These are phyloP conservation scores for Lecanosticta acicola DNA, from an alignment of 2,329 filamentous ascomycete species.

Conservation along the genomic window DNA sequence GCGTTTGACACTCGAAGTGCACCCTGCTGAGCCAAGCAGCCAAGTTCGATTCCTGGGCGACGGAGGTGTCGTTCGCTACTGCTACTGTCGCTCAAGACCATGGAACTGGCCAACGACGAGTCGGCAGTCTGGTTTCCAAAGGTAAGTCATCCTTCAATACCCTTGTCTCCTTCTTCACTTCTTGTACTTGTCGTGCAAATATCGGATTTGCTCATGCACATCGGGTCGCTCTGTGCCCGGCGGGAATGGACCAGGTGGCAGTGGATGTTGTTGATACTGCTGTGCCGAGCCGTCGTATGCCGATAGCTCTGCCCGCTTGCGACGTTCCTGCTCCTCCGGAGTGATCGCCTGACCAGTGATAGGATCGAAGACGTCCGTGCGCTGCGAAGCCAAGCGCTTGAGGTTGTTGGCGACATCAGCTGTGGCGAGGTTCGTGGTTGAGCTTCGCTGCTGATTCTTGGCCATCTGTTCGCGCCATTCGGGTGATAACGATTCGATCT, in stretches of 20 bases:
- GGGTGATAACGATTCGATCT: conserved; percentile 89
- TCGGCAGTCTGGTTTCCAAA: too few relatives aligned
- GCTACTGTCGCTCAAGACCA: too few relatives aligned
- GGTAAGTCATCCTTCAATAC: too few relatives aligned
- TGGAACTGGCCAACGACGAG: too few relatives aligned
- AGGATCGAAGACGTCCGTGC: conserved; percentile 78
- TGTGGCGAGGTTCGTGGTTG: conserved; percentile 80
- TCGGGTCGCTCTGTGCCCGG: conserved; percentile 49
- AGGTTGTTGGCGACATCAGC: conserved; percentile 88
- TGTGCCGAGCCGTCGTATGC: conserved; percentile 58
- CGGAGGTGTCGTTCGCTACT: too few relatives aligned
- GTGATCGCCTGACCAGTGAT: conserved; percentile 63
- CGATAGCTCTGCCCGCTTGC: conserved; percentile 66
- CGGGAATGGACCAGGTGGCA: conserved; percentile 35
- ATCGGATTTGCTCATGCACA: conserved; percentile 33
- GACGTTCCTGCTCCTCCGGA: conserved; percentile 45
- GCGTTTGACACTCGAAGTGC: background rate
- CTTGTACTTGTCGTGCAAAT: conserved; percentile 29
- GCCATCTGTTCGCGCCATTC: conserved; percentile 94
- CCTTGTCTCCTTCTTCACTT: conserved; percentile 15
- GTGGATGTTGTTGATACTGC: conserved; percentile 52
- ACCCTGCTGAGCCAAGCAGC: too few relatives aligned
- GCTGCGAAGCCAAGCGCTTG: conserved; percentile 86
- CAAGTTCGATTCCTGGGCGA: too few relatives aligned
- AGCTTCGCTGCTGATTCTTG: conserved; percentile 76